These are phyloP conservation scores for Eucalyptus melliodora DNA, from an alignment of 345 rosid species.

Conservation along the genomic window DNA sequence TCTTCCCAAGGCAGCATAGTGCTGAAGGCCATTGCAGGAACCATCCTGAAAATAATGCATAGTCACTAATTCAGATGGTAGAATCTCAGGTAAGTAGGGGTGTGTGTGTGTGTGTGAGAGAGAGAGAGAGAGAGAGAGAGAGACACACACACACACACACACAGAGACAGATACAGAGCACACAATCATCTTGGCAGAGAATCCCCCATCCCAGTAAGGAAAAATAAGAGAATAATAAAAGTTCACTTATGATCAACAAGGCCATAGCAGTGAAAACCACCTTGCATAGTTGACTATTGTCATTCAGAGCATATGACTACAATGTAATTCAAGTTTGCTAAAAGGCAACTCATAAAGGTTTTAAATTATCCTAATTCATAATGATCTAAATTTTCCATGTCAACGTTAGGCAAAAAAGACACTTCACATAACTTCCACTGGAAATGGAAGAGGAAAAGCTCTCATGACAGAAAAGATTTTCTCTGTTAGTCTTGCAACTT, in stretches of 20 bases:
- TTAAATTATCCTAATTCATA: neutral
- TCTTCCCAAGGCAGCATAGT: constrained; percentile 98
- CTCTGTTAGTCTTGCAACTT: neutral
- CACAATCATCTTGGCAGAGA: neutral
- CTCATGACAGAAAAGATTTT: neutral
- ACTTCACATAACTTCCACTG: neutral
- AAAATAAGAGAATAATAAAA: neutral
- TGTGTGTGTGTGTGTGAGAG: neutral
- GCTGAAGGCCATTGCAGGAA: constrained; percentile 97
- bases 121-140: neutral
- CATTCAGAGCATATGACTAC: neutral
- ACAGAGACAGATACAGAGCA: neutral
- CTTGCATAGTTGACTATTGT: neutral
- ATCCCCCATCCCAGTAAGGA: neutral
- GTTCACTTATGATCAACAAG: neutral
- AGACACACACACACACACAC: neutral
- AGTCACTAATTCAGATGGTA: neutral
- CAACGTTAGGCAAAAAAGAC: neutral
- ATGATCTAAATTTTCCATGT: neutral
- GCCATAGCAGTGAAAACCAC: neutral
- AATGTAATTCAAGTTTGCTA: neutral
- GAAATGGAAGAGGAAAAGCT: neutral
- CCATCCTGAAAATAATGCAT: constrained; percentile 53
- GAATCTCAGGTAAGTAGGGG: neutral
- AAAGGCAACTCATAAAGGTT: neutral